phyloP scores from a whole-genome alignment of 495 filamentous ascomycete species.

The Tuber umbilicatum region DNA sequence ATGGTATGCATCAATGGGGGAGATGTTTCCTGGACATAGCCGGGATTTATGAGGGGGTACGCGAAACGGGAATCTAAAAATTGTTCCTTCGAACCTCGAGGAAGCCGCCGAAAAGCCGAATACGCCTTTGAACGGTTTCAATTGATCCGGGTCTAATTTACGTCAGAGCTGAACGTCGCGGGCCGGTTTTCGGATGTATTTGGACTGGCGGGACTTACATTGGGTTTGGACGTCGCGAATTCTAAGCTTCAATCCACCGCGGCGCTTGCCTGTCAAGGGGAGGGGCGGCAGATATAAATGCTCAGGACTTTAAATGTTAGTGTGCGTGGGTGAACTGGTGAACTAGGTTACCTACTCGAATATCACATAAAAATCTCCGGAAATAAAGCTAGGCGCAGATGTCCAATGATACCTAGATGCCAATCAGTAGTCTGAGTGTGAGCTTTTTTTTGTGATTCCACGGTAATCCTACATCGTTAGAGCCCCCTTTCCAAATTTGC shows the following conservation, averaged over 20 bases:
- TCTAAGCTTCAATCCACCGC: constrained; percentile 32
- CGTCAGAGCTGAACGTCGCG: background rate
- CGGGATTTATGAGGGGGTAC: background rate
- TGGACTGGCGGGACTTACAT: constrained; percentile 12
- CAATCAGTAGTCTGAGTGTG: constrained; percentile 7
- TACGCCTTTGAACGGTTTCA: constrained; percentile 45
- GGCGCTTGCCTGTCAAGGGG: constrained; percentile 29
- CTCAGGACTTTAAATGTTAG: constrained; percentile 39
- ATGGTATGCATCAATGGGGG: background rate
- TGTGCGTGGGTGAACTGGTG: background rate
- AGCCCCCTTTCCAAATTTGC: constrained; percentile 46
- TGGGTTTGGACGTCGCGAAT: constrained; percentile 22
- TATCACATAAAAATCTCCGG: constrained; percentile 44
- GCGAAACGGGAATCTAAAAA: constrained; percentile 46
- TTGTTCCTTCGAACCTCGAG: constrained; percentile 43
- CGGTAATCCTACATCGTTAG: constrained; percentile 41
- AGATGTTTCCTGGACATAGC: background rate
- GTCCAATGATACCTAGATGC: constrained; percentile 46
- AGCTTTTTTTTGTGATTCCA: background rate
- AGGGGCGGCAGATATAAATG: constrained; percentile 40
- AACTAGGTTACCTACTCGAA: constrained; percentile 40
- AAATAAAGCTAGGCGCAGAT: constrained; percentile 46
- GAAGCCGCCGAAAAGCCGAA: constrained; percentile 37
- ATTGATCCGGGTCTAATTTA: constrained; percentile 40
- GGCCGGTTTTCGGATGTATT: background rate